Evolutionary conservation across 768 basidiomycete genomes (phyloP), one percentile per base, ranked within the genome.

Genomic region (Xerocomellus amylosporus): DNA sequence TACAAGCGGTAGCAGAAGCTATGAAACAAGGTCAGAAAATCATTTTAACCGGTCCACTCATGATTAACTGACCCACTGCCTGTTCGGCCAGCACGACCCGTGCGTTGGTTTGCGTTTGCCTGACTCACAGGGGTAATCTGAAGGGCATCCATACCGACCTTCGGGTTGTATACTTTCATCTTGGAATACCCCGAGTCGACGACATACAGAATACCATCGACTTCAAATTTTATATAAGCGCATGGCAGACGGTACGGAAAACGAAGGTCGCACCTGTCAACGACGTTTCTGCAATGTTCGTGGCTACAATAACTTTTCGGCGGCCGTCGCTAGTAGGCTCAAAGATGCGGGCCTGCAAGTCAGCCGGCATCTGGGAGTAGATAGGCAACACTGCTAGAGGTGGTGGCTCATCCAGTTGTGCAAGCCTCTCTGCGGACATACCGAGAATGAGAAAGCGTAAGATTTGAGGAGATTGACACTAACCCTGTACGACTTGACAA

Each of bases 41-140:
- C 14, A 22, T 39, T 36, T 17, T 14, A 14, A 20, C 38, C 15
- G 14, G 44, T 20, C 10, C 6, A 33, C 31, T 40, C 14, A 20
- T 46, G 43, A 45, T 47, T 2, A 0, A 76, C 86, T 67, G 60
- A 93, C 93, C 97, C 97, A 58, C 83, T 90, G 8, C 97, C 97
- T 0, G 97, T 99, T 57, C 97, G 84, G 14, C 97, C 97, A 41
- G 97, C 97, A 64, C 97, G 88, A 53, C 97, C 97, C 9, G 92
- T 93, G 17, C 97, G 80, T 71, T 98, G 97, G 64, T 88, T 93
- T 52, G 94, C 94, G 73, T 99, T 99, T 15, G 97, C 97, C 67
- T 98, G 96, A 73, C 93, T 96, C 76, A 99, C 94, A 2, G 97
- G 97, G 6, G 97, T 99, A 61, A 99, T 98, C 70, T 99, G 97